These are phyloP conservation scores for Hebeloma cylindrosporum DNA, from an alignment of 768 basidiomycete genomes.

Conservation along the genomic window DNA sequence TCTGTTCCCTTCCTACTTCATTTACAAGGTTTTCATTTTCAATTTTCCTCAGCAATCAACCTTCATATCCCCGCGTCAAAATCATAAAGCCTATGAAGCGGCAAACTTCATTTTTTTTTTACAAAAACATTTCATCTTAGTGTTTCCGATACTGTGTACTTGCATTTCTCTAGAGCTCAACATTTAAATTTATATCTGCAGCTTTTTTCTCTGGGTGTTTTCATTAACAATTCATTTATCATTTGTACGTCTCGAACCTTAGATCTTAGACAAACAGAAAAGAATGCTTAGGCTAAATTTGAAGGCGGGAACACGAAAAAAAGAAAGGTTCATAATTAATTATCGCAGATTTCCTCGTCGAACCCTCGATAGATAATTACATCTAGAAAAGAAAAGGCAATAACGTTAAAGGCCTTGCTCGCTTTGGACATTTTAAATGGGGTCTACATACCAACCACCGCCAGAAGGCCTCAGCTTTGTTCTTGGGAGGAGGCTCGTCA, in stretches of 20 bases:
- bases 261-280: background rate
- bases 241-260: background rate
- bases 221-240: constrained; percentile 4
- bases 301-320: too few species aligned
- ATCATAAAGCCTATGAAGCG: constrained; percentile 41
- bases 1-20: background rate
- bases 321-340: too few species aligned
- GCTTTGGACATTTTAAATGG: background rate
- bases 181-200: constrained; percentile 24
- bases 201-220: constrained; percentile 5
- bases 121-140: constrained; percentile 11
- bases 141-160: constrained; percentile 14
- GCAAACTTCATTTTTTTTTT: constrained; percentile 2
- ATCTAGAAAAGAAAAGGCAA: constrained; percentile 8
- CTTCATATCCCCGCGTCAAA: constrained; percentile 85
- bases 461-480: constrained; percentile 72
- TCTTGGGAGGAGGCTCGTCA: constrained; percentile 72
- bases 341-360: background rate
- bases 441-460: constrained; percentile 65
- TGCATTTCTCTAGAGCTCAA: constrained; percentile 22
- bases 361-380: constrained; percentile 10
- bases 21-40: constrained; percentile 5
- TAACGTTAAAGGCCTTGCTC: background rate
- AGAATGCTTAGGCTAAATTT: too few species aligned
- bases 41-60: constrained; percentile 65